Evolutionary conservation across 2,329 filamentous ascomycete species (phyloP).

Genomic region (Microdochium nivale): DNA sequence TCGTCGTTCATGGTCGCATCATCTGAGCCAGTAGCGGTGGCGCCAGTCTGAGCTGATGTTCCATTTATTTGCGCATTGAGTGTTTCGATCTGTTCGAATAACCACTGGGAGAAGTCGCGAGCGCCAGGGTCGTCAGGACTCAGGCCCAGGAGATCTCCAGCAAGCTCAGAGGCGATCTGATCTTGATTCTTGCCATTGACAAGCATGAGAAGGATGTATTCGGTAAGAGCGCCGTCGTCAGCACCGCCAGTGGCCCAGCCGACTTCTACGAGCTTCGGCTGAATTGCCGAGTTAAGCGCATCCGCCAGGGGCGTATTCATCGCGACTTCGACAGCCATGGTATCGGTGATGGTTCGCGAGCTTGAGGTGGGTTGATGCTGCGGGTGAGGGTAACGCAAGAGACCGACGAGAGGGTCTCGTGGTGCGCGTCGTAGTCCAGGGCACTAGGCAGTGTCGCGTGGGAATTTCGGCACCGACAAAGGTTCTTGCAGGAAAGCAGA

Average conservation of each 20-base stretch:
- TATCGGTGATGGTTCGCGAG: slow-evolving; percentile 11
- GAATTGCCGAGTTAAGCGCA: slow-evolving; percentile 72
- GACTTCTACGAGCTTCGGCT: slow-evolving; percentile 85
- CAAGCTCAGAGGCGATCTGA: slow-evolving; percentile 80
- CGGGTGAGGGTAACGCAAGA: neutral
- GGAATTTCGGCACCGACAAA: neutral
- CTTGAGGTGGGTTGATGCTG: neutral
- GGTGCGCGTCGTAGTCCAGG: neutral
- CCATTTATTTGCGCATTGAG: slow-evolving; percentile 58
- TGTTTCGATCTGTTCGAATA: slow-evolving; percentile 77
- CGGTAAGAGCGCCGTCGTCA: slow-evolving; percentile 76
- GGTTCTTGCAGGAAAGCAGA: neutral
- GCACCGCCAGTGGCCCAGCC: slow-evolving; percentile 78
- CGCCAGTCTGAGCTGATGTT: slow-evolving; percentile 21
- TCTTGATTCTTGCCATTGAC: slow-evolving; percentile 90
- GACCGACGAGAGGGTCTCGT: neutral
- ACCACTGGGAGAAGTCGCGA: slow-evolving; percentile 78
- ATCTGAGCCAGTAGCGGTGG: slow-evolving; percentile 8
- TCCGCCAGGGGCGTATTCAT: slow-evolving; percentile 77
- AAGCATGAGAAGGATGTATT: slow-evolving; percentile 97
- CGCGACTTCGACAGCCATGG: slow-evolving; percentile 70
- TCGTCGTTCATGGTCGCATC: slow-evolving; percentile 42
- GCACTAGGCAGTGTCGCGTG: neutral
- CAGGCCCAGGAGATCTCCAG: slow-evolving; percentile 76
- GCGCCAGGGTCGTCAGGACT: slow-evolving; percentile 76